Base-by-base conservation (phyloP, 441 rosid species). In the Gossypium trilobum region DNA sequence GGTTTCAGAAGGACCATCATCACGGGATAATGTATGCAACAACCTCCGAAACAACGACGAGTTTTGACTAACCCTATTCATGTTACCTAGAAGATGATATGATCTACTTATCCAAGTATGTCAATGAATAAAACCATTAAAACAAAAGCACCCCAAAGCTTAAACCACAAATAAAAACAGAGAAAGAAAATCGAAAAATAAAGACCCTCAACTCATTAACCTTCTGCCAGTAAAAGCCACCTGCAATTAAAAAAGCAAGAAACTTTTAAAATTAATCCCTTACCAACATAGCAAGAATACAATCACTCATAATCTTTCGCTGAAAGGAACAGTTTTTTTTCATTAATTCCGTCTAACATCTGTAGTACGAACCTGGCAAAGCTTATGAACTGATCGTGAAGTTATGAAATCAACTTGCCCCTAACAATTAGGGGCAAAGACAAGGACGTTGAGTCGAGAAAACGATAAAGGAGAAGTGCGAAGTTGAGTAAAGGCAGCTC, bases 1-100 rank as follows among this genome's bases (percentile, higher is more conserved):
- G 51, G 85, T 87, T 57, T 81, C 92, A 0, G 89, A 66, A 5
- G 97, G 93, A 1, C 80, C 85, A 75, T 86, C 84, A 1, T 86
- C 84, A 0, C n/a, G 73, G 17, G 87, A 73, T 56, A 78, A 36
- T 0, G 83, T 51, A 74, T 82, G 88, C 61, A 88, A 77, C 20
- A 82, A 78, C 77, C 92, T 85, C 61, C 72, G 71, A 55, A 85
- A 51, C 54, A 60, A 33, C 3, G 55, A 67, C 44, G 82, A 5
- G 42, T 73, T 77, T 58, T 75, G 82, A 61, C 80, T 62, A 73
- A 81, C 76, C 80, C 87, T 77, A 71, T 75, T 77, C 89, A 89
- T 88, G 4, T 23, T 74, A 14, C 73, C 74, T 50, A 78, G 66
- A 29, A 68, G 50, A 51, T 58, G 72, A 71, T 73, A 78, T 54